Percentiles rank a stretch among this genome's conserved stretches.
Evolutionary conservation across 176 grass and related monocot genomes (phyloP).

Genomic region (Avena eriantha): DNA sequence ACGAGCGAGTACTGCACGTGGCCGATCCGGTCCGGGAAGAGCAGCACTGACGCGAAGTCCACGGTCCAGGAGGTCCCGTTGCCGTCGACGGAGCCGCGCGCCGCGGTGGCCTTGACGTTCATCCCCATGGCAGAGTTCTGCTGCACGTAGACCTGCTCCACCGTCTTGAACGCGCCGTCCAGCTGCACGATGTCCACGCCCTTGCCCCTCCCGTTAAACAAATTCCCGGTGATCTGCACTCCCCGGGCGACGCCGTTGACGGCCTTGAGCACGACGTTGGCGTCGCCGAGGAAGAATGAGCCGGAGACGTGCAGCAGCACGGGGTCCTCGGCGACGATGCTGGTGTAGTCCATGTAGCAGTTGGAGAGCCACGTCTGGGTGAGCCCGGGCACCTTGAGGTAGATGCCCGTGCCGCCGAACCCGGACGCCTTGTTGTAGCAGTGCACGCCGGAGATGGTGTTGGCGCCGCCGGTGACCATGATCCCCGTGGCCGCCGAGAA

Average conservation of each 20-base stretch:
- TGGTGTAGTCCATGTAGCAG: conserved; percentile 82
- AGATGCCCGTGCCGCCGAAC: conserved; percentile 68
- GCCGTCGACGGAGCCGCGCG: conserved; percentile 44
- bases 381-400: conserved; percentile 59
- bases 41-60: conserved; percentile 68
- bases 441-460: conserved; percentile 85
- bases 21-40: conserved; percentile 74
- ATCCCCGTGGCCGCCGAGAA: conserved; percentile 78
- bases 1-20: conserved; percentile 88
- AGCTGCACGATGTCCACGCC: conserved; percentile 72
- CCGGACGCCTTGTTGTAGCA: conserved; percentile 92
- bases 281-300: conserved; percentile 87
- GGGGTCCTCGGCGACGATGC: conserved; percentile 80
- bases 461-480: conserved; percentile 66
- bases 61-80: conserved; percentile 70
- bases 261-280: conserved; percentile 77
- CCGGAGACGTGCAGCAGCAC: conserved; percentile 69
- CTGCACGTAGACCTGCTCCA: conserved; percentile 82
- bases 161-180: conserved; percentile 57
- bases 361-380: conserved; percentile 76
- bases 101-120: conserved; percentile 61
- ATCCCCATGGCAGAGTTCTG: conserved; percentile 72
- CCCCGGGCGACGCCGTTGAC: conserved; percentile 62
- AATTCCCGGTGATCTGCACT: conserved; percentile 63
- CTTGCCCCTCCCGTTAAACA: conserved; percentile 59